Evolutionary conservation across 2,329 filamentous ascomycete genomes (phyloP).

Genomic region (Exophiala mesophila): DNA sequence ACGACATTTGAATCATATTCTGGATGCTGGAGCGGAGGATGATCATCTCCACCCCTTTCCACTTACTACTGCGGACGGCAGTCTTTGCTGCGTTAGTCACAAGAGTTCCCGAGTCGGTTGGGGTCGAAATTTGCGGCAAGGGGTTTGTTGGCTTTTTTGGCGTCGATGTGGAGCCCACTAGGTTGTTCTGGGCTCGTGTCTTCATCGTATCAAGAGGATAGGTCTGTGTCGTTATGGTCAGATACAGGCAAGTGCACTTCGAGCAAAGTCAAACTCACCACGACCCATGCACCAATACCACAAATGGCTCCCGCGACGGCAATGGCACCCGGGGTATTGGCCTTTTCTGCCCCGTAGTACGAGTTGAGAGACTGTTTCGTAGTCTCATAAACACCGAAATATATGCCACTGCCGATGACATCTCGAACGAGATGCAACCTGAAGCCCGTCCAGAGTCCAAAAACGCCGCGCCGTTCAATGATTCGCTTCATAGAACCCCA

Average conservation of each 20-base stretch:
- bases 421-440: constrained; percentile 42
- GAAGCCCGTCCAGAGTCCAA: constrained; percentile 44
- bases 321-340: constrained; percentile 38
- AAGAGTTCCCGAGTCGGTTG: not conserved
- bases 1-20: constrained; percentile 46
- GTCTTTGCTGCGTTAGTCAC: constrained; percentile 25
- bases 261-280: constrained; percentile 32
- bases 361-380: constrained; percentile 44
- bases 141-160: not conserved
- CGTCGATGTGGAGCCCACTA: constrained; percentile 34
- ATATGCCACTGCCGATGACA: constrained; percentile 42
- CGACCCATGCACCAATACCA: constrained; percentile 45
- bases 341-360: constrained; percentile 39
- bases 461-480: constrained; percentile 38
- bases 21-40: constrained; percentile 43
- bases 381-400: constrained; percentile 45
- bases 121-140: not conserved
- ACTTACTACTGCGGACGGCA: constrained; percentile 41
- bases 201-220: constrained; percentile 47
- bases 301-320: constrained; percentile 44
- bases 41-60: constrained; percentile 46
- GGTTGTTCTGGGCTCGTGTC: constrained; percentile 45
- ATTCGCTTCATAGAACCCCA: constrained; percentile 41
- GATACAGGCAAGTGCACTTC: no score
- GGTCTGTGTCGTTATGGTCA: no score